Percentiles rank a stretch among this genome's conserved stretches.
phyloP scores from a whole-genome alignment of 2,329 filamentous ascomycete species.

The Aphanocladium album region DNA sequence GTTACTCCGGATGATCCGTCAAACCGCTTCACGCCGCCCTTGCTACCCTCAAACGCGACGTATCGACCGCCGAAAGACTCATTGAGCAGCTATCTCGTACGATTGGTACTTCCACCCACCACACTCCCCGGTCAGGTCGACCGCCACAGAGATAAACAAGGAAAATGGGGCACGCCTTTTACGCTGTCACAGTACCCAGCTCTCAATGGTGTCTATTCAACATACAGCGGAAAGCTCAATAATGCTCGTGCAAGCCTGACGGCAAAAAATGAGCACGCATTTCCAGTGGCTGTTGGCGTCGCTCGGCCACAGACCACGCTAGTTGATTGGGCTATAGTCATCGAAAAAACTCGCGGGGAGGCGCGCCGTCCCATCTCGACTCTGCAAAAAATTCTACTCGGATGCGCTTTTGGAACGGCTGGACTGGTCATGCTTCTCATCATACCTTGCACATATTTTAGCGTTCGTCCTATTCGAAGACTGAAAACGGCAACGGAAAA shows the following conservation, averaged over 20 bases:
- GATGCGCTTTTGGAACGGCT: constrained; percentile 78
- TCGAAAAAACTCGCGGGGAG: constrained; percentile 71
- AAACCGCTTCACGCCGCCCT: constrained; percentile 54
- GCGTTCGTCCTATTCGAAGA: constrained; percentile 72
- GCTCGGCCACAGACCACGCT: constrained; percentile 62
- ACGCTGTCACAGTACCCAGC: constrained; percentile 57
- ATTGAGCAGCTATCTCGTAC: constrained; percentile 43
- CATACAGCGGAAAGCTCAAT: constrained; percentile 44
- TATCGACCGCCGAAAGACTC: constrained; percentile 32
- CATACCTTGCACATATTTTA: constrained; percentile 75
- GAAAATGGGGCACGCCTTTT: constrained; percentile 48
- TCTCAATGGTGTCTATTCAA: constrained; percentile 54
- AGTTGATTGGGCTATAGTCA: constrained; percentile 76
- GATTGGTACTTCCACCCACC: constrained; percentile 57
- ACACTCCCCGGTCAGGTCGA: constrained; percentile 33
- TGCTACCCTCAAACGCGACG: constrained; percentile 43
- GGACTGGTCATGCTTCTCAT: constrained; percentile 67
- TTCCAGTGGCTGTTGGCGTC: constrained; percentile 72
- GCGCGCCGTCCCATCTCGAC: constrained; percentile 70
- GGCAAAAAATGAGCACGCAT: constrained; percentile 66
- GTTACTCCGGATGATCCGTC: constrained; percentile 61
- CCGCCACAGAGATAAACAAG: constrained; percentile 40
- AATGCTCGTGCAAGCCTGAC: constrained; percentile 65
- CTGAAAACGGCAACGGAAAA: constrained; percentile 71
- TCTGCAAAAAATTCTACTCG: constrained; percentile 74